Percentiles rank a stretch among this genome's conserved stretches.
Evolutionary conservation across 768 basidiomycete genomes (phyloP).

Genomic region (Tricholoma terreum): DNA sequence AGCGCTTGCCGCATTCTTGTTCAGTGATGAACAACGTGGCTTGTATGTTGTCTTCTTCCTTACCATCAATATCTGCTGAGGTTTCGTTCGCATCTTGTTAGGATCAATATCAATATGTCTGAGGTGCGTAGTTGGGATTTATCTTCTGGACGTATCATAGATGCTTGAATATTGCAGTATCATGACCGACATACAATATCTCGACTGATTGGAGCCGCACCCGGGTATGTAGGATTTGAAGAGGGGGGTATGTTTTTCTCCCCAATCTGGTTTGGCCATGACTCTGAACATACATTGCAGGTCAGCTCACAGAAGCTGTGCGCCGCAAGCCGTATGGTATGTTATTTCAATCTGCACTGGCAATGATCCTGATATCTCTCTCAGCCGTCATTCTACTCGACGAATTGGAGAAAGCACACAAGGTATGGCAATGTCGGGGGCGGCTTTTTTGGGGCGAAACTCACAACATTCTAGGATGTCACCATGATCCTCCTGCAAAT

Average conservation of each 20-base stretch:
- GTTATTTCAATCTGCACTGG: slow-evolving; percentile 8
- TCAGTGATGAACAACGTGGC: slow-evolving; percentile 84
- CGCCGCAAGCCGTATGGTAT: slow-evolving; percentile 84
- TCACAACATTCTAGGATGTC: slow-evolving; percentile 54
- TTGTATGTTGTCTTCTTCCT: slow-evolving; percentile 47
- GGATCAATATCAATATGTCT: slow-evolving; percentile 94
- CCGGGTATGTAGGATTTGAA: slow-evolving; percentile 92
- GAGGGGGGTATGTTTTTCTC: slow-evolving; percentile 51
- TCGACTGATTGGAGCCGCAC: slow-evolving; percentile 86
- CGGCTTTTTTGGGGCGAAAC: neutral
- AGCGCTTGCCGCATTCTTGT: slow-evolving; percentile 83
- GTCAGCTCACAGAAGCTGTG: slow-evolving; percentile 91
- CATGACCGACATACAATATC: slow-evolving; percentile 92
- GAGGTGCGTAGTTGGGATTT: slow-evolving; percentile 43
- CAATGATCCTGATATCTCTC: neutral
- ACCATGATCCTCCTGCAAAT: slow-evolving; percentile 89
- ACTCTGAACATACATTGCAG: slow-evolving; percentile 5
- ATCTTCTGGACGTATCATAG: neutral
- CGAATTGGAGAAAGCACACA: slow-evolving; percentile 93
- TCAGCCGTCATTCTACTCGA: slow-evolving; percentile 76
- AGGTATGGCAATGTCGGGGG: slow-evolving; percentile 35
- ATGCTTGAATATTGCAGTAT: slow-evolving; percentile 44
- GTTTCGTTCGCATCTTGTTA: slow-evolving; percentile 20
- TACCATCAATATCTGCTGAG: neutral
- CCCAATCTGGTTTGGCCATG: neutral